Evolutionary conservation across 495 filamentous ascomycete species (phyloP).

Genomic region (Penicillium silybi): DNA sequence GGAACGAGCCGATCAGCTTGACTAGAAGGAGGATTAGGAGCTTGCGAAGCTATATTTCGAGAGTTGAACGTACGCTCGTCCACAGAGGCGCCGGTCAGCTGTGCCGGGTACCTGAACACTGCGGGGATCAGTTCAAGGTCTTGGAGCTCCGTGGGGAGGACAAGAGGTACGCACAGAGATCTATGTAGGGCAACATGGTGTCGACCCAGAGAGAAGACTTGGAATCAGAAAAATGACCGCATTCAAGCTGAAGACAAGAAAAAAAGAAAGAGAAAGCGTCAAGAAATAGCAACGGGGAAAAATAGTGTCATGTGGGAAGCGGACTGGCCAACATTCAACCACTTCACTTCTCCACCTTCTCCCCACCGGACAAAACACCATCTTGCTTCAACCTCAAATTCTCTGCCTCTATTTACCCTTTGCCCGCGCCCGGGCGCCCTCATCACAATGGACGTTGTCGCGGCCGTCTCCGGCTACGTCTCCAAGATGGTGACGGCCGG

Average conservation of each 20-base stretch:
- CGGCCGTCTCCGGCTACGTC: slow-evolving; percentile 91
- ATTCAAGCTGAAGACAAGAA: slow-evolving; percentile 61
- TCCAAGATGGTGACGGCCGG: slow-evolving; percentile 93
- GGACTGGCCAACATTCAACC: slow-evolving; percentile 26
- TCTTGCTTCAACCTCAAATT: neutral
- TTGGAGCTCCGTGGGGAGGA: slow-evolving; percentile 6
- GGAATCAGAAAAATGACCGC: slow-evolving; percentile 13
- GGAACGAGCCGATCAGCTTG: slow-evolving; percentile 87
- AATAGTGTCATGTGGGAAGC: slow-evolving; percentile 27
- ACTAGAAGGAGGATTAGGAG: slow-evolving; percentile 51
- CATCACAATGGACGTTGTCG: slow-evolving; percentile 80
- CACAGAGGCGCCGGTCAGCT: slow-evolving; percentile 66
- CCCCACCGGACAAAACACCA: slow-evolving; percentile 6
- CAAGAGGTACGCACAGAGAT: slow-evolving; percentile 57
- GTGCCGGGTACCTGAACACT: slow-evolving; percentile 71
- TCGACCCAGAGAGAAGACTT: slow-evolving; percentile 19
- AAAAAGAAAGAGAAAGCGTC: slow-evolving; percentile 3
- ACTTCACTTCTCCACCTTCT: slow-evolving; percentile 21
- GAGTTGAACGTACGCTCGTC: slow-evolving; percentile 70
- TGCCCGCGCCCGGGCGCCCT: slow-evolving; percentile 8
- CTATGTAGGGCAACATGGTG: slow-evolving; percentile 82
- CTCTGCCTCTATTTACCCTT: neutral
- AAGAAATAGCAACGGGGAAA: slow-evolving; percentile 12
- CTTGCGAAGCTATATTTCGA: neutral
- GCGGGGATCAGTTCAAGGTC: slow-evolving; percentile 27